phyloP scores from a whole-genome alignment of 352 stramenopile species.

The Pythium vanterpoolii region DNA sequence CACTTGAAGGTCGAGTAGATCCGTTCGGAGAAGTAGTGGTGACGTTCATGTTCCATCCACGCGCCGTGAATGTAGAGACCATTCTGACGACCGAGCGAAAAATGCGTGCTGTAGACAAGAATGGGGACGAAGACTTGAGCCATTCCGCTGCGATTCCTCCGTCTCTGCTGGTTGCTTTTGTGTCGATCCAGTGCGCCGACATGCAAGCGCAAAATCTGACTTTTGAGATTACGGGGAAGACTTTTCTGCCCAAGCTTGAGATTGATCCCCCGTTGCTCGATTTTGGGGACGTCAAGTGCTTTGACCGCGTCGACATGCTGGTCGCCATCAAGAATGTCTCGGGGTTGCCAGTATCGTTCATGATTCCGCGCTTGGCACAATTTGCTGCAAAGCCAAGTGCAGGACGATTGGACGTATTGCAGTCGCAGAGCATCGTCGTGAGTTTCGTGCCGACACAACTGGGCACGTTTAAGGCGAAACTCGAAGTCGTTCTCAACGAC shows the following conservation, averaged over 20 bases:
- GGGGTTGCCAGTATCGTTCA: slow-evolving; percentile 58
- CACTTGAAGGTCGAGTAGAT: slow-evolving; percentile 54
- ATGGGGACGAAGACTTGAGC: background rate
- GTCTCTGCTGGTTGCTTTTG: slow-evolving; percentile 54
- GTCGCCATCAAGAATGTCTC: slow-evolving; percentile 82
- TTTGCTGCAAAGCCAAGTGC: slow-evolving; percentile 64
- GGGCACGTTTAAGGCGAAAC: slow-evolving; percentile 54
- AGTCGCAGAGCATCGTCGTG: slow-evolving; percentile 87
- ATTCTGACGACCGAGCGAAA: slow-evolving; percentile 28
- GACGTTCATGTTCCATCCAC: slow-evolving; percentile 51
- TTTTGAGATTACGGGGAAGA: slow-evolving; percentile 66
- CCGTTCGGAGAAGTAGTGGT: slow-evolving; percentile 46
- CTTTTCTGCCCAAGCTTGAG: slow-evolving; percentile 47
- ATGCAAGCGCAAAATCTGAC: slow-evolving; percentile 71
- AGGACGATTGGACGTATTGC: slow-evolving; percentile 77
- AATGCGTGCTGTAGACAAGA: slow-evolving; percentile 2
- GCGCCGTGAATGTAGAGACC: slow-evolving; percentile 30
- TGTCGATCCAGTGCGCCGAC: slow-evolving; percentile 66
- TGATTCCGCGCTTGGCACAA: slow-evolving; percentile 65
- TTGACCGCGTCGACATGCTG: slow-evolving; percentile 81
- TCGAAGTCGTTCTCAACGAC: slow-evolving; percentile 49
- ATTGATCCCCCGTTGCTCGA: slow-evolving; percentile 47
- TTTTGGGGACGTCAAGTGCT: slow-evolving; percentile 83
- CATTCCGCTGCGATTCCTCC: slow-evolving; percentile 5
- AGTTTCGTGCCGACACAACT: slow-evolving; percentile 89